Evolutionary conservation across 176 grass and related monocot species (phyloP).

Genomic region (Poa pratensis): DNA sequence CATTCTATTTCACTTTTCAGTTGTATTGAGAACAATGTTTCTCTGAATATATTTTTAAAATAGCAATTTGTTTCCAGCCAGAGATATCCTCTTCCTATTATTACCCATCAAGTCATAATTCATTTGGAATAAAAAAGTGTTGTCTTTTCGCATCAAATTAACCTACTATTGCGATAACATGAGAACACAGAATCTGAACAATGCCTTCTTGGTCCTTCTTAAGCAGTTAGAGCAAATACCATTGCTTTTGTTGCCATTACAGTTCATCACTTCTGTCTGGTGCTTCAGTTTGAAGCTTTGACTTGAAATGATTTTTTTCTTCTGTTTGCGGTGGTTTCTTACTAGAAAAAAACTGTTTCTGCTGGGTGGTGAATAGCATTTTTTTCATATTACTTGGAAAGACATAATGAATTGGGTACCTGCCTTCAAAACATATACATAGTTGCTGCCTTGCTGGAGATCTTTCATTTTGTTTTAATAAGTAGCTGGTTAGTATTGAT

Average conservation of each 20-base stretch:
- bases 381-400: not conserved
- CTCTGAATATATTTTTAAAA: not conserved
- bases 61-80: not conserved
- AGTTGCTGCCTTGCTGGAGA: not conserved
- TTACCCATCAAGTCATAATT: not conserved
- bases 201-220: not conserved
- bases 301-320: conserved; percentile 5
- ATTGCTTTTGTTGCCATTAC: not conserved
- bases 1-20: not conserved
- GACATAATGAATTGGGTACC: not conserved
- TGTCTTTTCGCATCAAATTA: too few species aligned
- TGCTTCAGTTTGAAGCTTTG: not conserved
- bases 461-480: not conserved
- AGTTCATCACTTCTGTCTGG: not conserved
- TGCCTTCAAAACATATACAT: not conserved
- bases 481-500: not conserved
- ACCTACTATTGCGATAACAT: too few species aligned
- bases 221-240: not conserved
- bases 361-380: not conserved
- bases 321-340: conserved; percentile 1
- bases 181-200: not conserved
- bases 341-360: not conserved
- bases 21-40: not conserved
- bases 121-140: not conserved
- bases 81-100: not conserved